These are phyloP conservation scores for Termitomyces sp. DNA, from an alignment of 768 basidiomycete species.

Conservation along the genomic window DNA sequence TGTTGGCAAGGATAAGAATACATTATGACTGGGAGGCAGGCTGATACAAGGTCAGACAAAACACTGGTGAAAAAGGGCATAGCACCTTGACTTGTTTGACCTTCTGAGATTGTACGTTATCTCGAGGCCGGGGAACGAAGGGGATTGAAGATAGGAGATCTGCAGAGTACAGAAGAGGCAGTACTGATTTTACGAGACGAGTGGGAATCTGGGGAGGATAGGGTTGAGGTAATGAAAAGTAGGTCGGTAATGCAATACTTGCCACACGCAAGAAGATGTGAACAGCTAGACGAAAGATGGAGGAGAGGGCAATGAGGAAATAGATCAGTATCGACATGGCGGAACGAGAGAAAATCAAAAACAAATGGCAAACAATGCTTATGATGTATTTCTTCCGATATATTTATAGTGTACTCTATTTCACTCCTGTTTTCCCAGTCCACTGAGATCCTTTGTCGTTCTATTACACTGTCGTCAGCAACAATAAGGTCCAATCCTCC, in stretches of 20 bases:
- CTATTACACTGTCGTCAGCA: slow-evolving; percentile 15
- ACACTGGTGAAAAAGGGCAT: neutral
- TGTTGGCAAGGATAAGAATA: slow-evolving; percentile 34
- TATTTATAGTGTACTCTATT: neutral
- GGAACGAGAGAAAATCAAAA: neutral
- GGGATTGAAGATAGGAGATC: slow-evolving; percentile 24
- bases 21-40: neutral
- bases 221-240: neutral
- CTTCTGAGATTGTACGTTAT: slow-evolving; percentile 11
- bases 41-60: slow-evolving; percentile 3
- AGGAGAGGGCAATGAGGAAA: slow-evolving; percentile 26
- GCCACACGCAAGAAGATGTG: slow-evolving; percentile 54
- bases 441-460: slow-evolving; percentile 33
- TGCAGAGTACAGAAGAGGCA: slow-evolving; percentile 28
- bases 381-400: neutral
- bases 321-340: slow-evolving; percentile 19
- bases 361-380: neutral
- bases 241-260: slow-evolving; percentile 16
- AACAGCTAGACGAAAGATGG: slow-evolving; percentile 38
- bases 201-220: slow-evolving; percentile 35
- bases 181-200: slow-evolving; percentile 27
- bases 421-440: slow-evolving; percentile 26
- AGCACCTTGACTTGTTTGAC: neutral
- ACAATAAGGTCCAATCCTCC: neutral
- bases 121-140: slow-evolving; percentile 6